Evolutionary conservation across 2,329 filamentous ascomycete species (phyloP).

Genomic region (Fusarium buxicola): DNA sequence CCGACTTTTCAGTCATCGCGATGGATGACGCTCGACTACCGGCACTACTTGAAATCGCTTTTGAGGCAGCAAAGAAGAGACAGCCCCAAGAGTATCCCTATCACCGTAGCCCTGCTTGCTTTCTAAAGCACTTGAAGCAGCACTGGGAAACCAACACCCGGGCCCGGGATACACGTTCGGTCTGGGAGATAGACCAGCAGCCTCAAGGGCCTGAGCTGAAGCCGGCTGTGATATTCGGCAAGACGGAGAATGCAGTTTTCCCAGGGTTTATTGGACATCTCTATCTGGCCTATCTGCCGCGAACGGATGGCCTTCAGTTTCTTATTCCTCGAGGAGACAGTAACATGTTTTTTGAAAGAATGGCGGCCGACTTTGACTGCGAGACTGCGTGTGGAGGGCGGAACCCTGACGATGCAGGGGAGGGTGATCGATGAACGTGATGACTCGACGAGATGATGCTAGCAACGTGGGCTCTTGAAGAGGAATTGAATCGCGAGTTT

Average conservation of each 20-base stretch:
- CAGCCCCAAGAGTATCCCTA: too few species aligned
- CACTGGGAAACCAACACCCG: not conserved
- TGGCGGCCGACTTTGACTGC: not conserved
- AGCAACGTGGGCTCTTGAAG: too few species aligned
- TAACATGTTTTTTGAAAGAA: too few species aligned
- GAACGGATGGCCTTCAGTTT: not conserved
- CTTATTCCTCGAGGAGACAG: not conserved
- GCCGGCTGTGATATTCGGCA: conserved; percentile 15
- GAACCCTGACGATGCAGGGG: too few species aligned
- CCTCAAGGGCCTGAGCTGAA: not conserved
- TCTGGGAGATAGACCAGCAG: not conserved
- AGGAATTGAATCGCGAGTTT: too few species aligned
- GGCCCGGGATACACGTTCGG: not conserved
- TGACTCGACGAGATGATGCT: too few species aligned
- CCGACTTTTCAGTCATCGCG: not conserved
- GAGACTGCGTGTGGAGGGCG: not conserved
- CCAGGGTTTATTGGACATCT: not conserved
- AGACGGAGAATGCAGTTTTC: not conserved
- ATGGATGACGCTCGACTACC: conserved; percentile 16
- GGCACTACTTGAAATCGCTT: conserved; percentile 1
- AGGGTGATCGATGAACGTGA: too few species aligned
- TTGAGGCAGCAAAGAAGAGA: not conserved
- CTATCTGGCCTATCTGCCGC: not conserved
- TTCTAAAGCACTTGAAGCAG: not conserved
- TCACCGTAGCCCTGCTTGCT: not conserved